These are phyloP conservation scores for Stentor roeselii DNA, from an alignment of 73 alveolate genomes.

Conservation along the genomic window DNA sequence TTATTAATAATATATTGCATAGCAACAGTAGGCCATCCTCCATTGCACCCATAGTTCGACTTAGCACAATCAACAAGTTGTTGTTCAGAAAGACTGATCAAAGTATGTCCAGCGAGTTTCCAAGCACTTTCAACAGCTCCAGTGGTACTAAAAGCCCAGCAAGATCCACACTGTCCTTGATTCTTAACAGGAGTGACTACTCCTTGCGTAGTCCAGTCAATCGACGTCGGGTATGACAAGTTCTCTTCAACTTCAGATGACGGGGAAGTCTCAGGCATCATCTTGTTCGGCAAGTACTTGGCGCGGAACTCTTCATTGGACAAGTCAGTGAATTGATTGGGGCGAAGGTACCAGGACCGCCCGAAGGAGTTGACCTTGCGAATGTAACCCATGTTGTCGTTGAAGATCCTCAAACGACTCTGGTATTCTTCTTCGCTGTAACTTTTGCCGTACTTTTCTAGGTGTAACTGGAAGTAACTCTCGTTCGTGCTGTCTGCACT, in stretches of 20 bases:
- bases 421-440: no score
- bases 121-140: slow-evolving; percentile 85
- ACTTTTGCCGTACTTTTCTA: no score
- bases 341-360: neutral
- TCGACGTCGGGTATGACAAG: neutral
- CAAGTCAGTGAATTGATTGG: neutral
- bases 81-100: slow-evolving; percentile 59
- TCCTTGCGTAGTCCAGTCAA: slow-evolving; percentile 65
- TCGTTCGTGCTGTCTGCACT: no score
- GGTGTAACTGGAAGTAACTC: no score
- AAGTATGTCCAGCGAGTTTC: slow-evolving; percentile 39
- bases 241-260: neutral
- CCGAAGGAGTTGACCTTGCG: neutral
- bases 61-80: slow-evolving; percentile 78
- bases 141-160: slow-evolving; percentile 85
- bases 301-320: neutral
- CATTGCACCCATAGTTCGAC: slow-evolving; percentile 51
- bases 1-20: slow-evolving; percentile 38
- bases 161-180: slow-evolving; percentile 85
- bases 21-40: slow-evolving; percentile 69
- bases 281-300: neutral
- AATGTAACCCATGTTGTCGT: neutral
- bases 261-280: neutral
- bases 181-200: slow-evolving; percentile 74
- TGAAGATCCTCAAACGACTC: no score